Evolutionary conservation across 345 rosid genomes (phyloP).

Genomic region (Triadica sebifera): DNA sequence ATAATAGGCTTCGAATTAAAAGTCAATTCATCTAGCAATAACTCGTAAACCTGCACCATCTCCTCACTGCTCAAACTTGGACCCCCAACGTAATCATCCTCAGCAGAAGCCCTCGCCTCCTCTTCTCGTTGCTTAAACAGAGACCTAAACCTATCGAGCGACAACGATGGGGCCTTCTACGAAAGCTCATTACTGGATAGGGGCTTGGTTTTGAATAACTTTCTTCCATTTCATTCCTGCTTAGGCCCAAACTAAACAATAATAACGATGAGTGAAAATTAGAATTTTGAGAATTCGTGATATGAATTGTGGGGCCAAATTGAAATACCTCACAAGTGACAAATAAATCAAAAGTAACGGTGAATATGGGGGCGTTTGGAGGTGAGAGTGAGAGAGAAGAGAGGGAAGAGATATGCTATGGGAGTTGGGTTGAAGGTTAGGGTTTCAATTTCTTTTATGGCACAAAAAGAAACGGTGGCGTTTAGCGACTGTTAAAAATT

Average conservation of each 20-base stretch:
- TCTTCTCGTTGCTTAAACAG: conserved; percentile 62
- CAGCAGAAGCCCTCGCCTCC: conserved; percentile 38
- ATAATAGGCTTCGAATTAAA: conserved; percentile 96
- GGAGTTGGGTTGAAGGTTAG: too few species aligned
- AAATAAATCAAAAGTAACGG: too few species aligned
- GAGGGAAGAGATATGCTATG: too few species aligned
- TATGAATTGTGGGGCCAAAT: too few species aligned
- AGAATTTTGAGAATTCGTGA: conserved; percentile 13
- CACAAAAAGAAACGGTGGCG: too few species aligned
- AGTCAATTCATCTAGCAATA: conserved; percentile 63
- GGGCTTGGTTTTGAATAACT: conserved; percentile 8
- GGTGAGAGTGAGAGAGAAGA: too few species aligned
- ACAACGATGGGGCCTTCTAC: conserved; percentile 55
- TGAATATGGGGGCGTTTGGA: too few species aligned
- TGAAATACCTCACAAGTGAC: too few species aligned
- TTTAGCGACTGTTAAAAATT: too few species aligned
- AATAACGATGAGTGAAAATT: conserved; percentile 2
- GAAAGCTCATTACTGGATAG: conserved; percentile 14
- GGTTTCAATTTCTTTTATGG: too few species aligned
- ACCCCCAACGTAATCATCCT: conserved; percentile 25
- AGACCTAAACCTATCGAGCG: conserved; percentile 63
- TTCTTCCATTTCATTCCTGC: conserved; percentile 5
- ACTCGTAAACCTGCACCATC: conserved; percentile 69
- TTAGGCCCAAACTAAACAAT: background rate
- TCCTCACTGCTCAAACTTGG: too few species aligned